Percentiles rank a stretch among this genome's conserved stretches.
phyloP scores from a whole-genome alignment of 164 flowering plant genomes.

The Aristolochia californica region DNA sequence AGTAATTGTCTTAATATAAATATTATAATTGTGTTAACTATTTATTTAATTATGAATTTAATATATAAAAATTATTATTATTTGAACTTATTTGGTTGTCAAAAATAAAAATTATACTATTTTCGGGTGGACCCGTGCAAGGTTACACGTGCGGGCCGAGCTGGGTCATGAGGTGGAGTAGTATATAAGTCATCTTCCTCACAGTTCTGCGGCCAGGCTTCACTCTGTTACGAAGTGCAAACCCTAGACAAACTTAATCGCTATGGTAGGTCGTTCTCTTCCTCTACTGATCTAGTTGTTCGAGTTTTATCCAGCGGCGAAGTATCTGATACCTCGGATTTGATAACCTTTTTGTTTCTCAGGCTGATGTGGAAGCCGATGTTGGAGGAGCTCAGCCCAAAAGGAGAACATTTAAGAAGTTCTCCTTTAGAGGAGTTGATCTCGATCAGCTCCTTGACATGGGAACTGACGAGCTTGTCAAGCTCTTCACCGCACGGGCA shows the following conservation, averaged over 20 bases:
- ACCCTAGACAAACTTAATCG: background rate
- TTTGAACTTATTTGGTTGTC: too few relatives aligned
- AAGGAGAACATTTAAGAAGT: constrained; percentile 82
- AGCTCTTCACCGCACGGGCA: constrained; percentile 58
- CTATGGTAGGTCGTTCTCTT: background rate
- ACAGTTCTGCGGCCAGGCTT: too few relatives aligned
- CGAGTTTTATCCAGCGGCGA: background rate
- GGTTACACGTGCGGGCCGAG: too few relatives aligned
- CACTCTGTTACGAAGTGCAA: too few relatives aligned
- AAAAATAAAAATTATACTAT: too few relatives aligned
- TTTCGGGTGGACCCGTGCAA: too few relatives aligned
- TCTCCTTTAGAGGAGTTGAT: constrained; percentile 60
- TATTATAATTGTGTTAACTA: too few relatives aligned
- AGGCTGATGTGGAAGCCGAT: constrained; percentile 39
- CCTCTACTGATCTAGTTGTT: background rate
- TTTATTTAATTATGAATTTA: too few relatives aligned
- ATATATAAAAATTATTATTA: too few relatives aligned
- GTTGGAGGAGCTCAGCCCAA: constrained; percentile 35
- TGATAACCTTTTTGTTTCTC: background rate
- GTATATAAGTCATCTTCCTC: too few relatives aligned
- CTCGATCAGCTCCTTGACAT: constrained; percentile 68
- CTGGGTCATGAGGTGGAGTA: too few relatives aligned
- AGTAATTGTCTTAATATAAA: too few relatives aligned
- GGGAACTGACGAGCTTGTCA: constrained; percentile 63
- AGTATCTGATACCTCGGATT: background rate